Evolutionary conservation across 345 rosid genomes (phyloP).

Genomic region (Hibiscus mutabilis): DNA sequence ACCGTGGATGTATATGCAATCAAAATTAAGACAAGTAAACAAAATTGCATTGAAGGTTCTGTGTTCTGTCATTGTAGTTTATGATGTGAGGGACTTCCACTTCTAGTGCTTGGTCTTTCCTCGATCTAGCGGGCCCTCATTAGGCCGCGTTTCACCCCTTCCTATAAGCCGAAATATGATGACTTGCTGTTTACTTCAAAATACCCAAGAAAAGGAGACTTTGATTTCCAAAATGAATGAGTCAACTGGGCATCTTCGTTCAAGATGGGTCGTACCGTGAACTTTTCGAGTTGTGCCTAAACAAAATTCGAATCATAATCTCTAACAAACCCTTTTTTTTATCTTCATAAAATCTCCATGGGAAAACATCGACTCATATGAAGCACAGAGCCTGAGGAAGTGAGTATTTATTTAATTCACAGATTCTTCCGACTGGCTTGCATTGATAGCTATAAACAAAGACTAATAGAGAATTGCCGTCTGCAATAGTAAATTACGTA

Average conservation of each 20-base stretch:
- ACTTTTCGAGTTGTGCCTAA: neutral
- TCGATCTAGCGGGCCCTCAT: constrained; percentile 26
- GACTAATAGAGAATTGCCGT: neutral
- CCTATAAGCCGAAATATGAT: neutral
- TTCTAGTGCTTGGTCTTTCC: constrained; percentile 18
- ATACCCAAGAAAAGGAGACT: neutral
- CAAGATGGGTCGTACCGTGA: neutral
- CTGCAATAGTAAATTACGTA: neutral
- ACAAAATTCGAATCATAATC: too few species aligned
- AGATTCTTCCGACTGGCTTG: neutral
- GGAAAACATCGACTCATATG: neutral
- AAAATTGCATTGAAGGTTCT: neutral
- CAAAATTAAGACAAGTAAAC: neutral
- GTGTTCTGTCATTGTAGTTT: neutral
- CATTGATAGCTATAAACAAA: neutral
- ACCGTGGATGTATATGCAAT: neutral
- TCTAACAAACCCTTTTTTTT: too few species aligned
- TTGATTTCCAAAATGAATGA: neutral
- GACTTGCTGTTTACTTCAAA: neutral
- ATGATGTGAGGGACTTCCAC: constrained; percentile 10
- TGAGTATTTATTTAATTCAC: neutral
- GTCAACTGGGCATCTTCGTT: neutral
- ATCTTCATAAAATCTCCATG: neutral
- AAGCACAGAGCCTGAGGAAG: neutral
- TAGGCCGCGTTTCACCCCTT: constrained; percentile 4